Evolutionary conservation across 1,284 basidiomycete genomes (phyloP).

Genomic region (Austroboletus niveus): DNA sequence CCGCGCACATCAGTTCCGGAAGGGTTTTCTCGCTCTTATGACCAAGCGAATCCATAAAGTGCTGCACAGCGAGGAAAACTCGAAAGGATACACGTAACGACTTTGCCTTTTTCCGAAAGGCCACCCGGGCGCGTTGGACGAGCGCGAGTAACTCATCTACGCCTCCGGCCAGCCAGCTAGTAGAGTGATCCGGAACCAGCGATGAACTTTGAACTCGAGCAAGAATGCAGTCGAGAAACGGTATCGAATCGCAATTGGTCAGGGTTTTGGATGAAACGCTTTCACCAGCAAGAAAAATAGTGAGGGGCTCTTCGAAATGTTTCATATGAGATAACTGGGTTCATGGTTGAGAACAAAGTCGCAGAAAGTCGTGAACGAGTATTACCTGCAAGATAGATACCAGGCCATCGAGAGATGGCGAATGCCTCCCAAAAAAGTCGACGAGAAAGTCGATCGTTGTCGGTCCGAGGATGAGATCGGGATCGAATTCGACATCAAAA

Average conservation of each 20-base stretch:
- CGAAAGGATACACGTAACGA: conserved; percentile 47
- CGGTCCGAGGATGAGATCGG: conserved; percentile 61
- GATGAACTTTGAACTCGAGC: conserved; percentile 34
- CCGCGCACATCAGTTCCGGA: conserved; percentile 35
- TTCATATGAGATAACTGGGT: conserved; percentile 59
- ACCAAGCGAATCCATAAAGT: conserved; percentile 41
- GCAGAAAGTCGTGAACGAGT: background rate
- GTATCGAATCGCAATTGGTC: conserved; percentile 17
- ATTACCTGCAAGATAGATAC: conserved; percentile 60
- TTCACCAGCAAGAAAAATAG: conserved; percentile 36
- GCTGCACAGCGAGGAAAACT: conserved; percentile 43
- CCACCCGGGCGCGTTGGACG: conserved; percentile 39
- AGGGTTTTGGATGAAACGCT: conserved; percentile 21
- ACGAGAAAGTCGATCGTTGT: conserved; percentile 49
- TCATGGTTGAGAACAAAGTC: conserved; percentile 2
- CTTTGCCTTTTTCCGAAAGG: conserved; percentile 36
- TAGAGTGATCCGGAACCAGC: conserved; percentile 8
- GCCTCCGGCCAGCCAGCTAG: conserved; percentile 18
- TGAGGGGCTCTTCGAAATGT: conserved; percentile 64
- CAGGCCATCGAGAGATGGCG: conserved; percentile 53
- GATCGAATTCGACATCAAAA: conserved; percentile 58
- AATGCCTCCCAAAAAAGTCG: conserved; percentile 55
- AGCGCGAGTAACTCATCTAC: conserved; percentile 32
- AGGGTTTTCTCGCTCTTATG: conserved; percentile 34
- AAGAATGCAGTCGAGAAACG: conserved; percentile 44